Percentiles rank a stretch among this genome's conserved stretches.
phyloP scores from a whole-genome alignment of 495 filamentous ascomycete species.

The Podospora conica region DNA sequence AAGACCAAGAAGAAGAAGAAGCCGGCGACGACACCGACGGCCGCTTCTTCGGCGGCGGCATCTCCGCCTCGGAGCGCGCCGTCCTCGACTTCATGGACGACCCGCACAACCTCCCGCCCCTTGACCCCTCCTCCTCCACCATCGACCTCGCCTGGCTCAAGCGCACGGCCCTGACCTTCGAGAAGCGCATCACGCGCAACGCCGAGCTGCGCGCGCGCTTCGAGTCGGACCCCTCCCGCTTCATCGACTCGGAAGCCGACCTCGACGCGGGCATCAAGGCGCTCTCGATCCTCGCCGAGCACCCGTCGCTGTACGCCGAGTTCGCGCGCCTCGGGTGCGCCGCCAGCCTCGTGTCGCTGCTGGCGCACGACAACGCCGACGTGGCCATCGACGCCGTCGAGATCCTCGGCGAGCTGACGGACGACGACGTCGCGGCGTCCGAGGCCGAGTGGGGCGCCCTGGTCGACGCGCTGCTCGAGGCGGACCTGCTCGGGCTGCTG shows the following conservation, averaged over 20 bases:
- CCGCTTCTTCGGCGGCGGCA: constrained; percentile 90
- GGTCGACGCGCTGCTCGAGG: constrained; percentile 75
- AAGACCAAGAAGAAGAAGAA: constrained; percentile 30
- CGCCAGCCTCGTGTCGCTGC: constrained; percentile 65
- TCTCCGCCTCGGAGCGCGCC: constrained; percentile 70
- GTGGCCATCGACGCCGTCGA: constrained; percentile 90
- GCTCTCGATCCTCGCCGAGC: constrained; percentile 82
- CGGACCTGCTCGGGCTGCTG: constrained; percentile 77
- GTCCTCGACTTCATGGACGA: constrained; percentile 83
- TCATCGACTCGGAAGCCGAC: constrained; percentile 70
- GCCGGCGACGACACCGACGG: constrained; percentile 82
- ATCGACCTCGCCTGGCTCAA: constrained; percentile 81
- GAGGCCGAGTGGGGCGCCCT: constrained; percentile 77
- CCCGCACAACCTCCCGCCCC: constrained; percentile 47
- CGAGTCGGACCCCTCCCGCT: constrained; percentile 79
- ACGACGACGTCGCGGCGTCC: constrained; percentile 84
- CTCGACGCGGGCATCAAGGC: constrained; percentile 84
- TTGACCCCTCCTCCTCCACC: constrained; percentile 38
- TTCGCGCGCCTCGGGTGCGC: constrained; percentile 76
- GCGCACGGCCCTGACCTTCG: constrained; percentile 75
- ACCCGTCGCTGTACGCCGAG: constrained; percentile 76
- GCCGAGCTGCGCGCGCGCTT: constrained; percentile 86
- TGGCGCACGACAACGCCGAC: constrained; percentile 95
- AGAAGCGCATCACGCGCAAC: constrained; percentile 87
- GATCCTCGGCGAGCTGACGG: constrained; percentile 86